Conservation (phyloP, 2,329 filamentous ascomycete species). For the Corniculantispora saksenae region DNA sequence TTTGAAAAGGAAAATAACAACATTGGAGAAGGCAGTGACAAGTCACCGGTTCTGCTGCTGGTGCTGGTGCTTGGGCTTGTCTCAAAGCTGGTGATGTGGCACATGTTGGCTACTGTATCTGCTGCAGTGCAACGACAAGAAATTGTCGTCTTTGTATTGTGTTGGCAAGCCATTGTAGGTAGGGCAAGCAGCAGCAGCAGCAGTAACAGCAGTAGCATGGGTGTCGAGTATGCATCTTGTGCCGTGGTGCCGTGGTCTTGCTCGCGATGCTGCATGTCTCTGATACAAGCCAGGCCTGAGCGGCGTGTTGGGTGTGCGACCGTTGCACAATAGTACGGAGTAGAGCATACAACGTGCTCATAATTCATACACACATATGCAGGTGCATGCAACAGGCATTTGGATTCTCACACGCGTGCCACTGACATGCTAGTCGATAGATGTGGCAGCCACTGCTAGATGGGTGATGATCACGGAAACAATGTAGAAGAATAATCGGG, state of each 20-base stretch:
- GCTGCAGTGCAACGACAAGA: slow-evolving; percentile 8
- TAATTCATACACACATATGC: not conserved
- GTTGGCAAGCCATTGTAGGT: too few relatives aligned
- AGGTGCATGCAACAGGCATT: too few relatives aligned
- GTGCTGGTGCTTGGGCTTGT: not conserved
- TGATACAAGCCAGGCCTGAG: slow-evolving; percentile 13
- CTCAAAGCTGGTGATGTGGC: not conserved
- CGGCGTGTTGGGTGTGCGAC: not conserved
- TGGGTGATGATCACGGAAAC: not conserved
- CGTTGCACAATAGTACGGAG: not conserved
- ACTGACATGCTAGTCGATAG: too few relatives aligned
- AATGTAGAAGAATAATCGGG: not conserved
- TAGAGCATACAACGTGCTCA: not conserved
- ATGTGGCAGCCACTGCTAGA: not conserved
- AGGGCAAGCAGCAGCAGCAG: not conserved
- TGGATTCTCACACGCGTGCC: too few relatives aligned
- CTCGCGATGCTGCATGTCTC: slow-evolving; percentile 16
- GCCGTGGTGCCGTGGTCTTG: not conserved
- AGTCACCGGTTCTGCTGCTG: not conserved
- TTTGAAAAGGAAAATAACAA: not conserved
- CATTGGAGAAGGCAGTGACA: not conserved
- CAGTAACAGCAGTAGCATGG: not conserved
- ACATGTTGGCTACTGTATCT: not conserved
- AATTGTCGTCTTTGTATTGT: not conserved
- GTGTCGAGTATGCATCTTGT: not conserved